Conservation (phyloP, 768 basidiomycete genomes). For the Boletus reticulatus region DNA sequence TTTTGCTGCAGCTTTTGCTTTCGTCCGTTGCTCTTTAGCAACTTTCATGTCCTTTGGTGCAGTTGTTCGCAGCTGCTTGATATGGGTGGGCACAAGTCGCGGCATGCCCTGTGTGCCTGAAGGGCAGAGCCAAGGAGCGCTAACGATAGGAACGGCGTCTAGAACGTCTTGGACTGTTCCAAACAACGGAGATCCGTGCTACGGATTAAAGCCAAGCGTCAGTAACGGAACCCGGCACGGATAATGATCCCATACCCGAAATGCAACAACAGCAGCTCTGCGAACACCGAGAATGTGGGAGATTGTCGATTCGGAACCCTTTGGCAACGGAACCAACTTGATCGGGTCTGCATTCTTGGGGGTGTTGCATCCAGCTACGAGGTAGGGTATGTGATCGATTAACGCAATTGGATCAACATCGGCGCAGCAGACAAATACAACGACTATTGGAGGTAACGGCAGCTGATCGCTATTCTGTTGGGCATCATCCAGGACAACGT, state of each 20-base stretch:
- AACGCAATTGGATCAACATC: conserved; percentile 74
- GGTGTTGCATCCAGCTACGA: conserved; percentile 77
- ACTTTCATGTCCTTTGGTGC: conserved; percentile 77
- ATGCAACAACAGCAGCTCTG: conserved; percentile 61
- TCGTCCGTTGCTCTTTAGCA: conserved; percentile 56
- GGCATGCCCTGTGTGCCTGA: conserved; percentile 9
- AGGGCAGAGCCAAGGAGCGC: conserved; percentile 63
- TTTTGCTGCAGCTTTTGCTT: conserved; percentile 51
- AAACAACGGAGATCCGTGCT: conserved; percentile 44
- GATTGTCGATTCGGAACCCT: conserved; percentile 60
- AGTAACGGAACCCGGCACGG: conserved; percentile 1
- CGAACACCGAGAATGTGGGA: conserved; percentile 64
- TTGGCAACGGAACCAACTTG: conserved; percentile 63
- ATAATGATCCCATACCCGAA: conserved; percentile 53
- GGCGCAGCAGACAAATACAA: conserved; percentile 68
- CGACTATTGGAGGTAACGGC: conserved; percentile 17
- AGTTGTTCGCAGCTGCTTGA: conserved; percentile 78
- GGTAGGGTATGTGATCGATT: conserved; percentile 71
- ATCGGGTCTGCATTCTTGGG: conserved; percentile 31
- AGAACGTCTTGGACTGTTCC: conserved; percentile 39
- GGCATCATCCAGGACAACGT: not conserved
- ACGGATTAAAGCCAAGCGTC: not conserved
- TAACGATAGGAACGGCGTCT: conserved; percentile 49
- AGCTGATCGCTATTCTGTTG: not conserved
- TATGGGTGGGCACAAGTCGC: conserved; percentile 63